Percentiles rank a stretch among this genome's conserved stretches.
phyloP scores from a whole-genome alignment of 805 yeast species.

The Kazachstania viticola region DNA sequence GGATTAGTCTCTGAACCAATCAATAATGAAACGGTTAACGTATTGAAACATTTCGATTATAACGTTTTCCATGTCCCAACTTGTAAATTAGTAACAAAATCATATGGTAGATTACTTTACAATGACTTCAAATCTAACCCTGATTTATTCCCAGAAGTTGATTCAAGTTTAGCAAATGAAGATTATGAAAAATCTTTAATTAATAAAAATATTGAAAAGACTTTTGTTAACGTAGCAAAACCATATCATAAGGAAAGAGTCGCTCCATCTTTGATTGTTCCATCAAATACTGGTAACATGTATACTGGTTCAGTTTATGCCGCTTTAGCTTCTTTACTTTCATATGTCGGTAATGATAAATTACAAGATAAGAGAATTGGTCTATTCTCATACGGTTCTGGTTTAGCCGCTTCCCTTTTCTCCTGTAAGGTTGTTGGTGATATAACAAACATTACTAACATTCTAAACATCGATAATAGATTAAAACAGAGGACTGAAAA shows the following conservation, averaged over 20 bases:
- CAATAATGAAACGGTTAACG: conserved; percentile 49
- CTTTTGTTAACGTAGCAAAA: conserved; percentile 69
- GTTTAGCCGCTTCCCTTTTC: conserved; percentile 84
- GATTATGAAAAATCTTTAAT: conserved; percentile 68
- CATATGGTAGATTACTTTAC: conserved; percentile 83
- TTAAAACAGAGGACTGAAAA: conserved; percentile 49
- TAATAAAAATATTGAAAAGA: conserved; percentile 76
- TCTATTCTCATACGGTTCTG: conserved; percentile 94
- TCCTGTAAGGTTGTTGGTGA: conserved; percentile 77
- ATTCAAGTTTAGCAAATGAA: conserved; percentile 35
- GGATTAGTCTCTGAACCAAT: conserved; percentile 35
- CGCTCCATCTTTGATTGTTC: conserved; percentile 67
- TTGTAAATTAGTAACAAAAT: conserved; percentile 87
- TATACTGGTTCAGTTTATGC: conserved; percentile 92
- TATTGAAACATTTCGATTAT: conserved; percentile 72
- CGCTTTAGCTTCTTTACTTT: conserved; percentile 70
- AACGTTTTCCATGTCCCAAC: conserved; percentile 97
- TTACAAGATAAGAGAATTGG: conserved; percentile 81
- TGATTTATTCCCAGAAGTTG: conserved; percentile 49
- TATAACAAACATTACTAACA: conserved; percentile 49
- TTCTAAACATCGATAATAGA: conserved; percentile 55
- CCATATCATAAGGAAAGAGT: conserved; percentile 56
- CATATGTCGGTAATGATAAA: conserved; percentile 59
- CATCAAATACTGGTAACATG: conserved; percentile 97
- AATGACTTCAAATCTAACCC: conserved; percentile 76